Base-by-base conservation (phyloP, 2,329 filamentous ascomycete species). In the Colletotrichum aenigma region DNA sequence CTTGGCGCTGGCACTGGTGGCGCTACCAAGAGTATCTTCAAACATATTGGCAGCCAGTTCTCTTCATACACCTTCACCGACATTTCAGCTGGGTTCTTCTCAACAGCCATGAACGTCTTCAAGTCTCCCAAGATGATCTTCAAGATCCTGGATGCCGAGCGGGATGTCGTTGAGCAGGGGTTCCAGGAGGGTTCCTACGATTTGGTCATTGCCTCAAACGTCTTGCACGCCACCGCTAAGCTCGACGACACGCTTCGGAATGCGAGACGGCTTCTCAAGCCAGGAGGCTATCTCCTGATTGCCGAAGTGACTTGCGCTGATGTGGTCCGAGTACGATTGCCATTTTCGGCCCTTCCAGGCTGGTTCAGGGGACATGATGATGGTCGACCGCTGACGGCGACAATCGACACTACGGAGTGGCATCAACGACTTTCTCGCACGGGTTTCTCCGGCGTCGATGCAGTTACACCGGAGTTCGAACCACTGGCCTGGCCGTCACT, bases 1-100 rank as follows among this genome's bases (percentile, higher is more conserved):
- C 79, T 86, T 10, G 86, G 87, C 36, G 87, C 85, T 12, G 87
- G 87, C 1, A 88, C 85, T 3, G 88, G 86, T 2, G 83, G 82
- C 43, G 67, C 15, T 55, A 70, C 48, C 66, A 68, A 65, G n/a
- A 48, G 58, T 18, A 18, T 78, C 67, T 38, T 78, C 70, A 66
- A 75, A 15, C 56, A 71, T 18, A 43, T 78, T 15, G 66, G 71
- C 38, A 66, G 68, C 38, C 58, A 61, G n/a, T 72, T 67, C 34
- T 48, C 60, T 36, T 73, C 65, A 10, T 81, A 81, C 65, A 78
- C 71, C 16, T 81, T 77, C 66, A 80, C 80, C 10, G 80, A 81
- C 48, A 71, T 79, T 15, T 77, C 75, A 10, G 55, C 61, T 7
- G 75, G 76, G 1, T 79, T 78, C 62, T 79, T 81, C 58, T 66